Evolutionary conservation across 169 alveolate species (phyloP).

Genomic region (Cryptosporidium viatorum): DNA sequence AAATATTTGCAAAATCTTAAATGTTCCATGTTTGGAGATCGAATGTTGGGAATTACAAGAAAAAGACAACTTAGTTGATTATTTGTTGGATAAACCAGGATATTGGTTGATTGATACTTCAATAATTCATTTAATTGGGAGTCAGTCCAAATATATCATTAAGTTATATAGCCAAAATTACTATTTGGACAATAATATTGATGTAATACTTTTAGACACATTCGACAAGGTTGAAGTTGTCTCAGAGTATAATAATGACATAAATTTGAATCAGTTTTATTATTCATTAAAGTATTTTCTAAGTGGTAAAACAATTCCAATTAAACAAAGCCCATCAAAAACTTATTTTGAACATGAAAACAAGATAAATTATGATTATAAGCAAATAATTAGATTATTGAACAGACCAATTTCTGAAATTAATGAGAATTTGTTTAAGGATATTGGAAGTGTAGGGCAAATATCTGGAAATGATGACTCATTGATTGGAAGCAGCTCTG

Average conservation of each 20-base stretch:
- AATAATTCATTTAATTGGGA: background rate
- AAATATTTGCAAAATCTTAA: constrained; percentile 14
- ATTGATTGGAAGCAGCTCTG: background rate
- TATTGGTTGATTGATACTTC: constrained; percentile 44
- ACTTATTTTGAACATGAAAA: background rate
- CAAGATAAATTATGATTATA: constrained; percentile 5
- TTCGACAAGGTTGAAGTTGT: background rate
- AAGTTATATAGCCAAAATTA: background rate
- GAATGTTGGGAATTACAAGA: constrained; percentile 10
- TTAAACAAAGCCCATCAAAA: background rate
- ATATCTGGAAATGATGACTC: background rate
- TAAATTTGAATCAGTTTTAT: constrained; percentile 22
- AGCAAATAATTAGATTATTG: constrained; percentile 3
- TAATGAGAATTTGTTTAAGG: background rate
- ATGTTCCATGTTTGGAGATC: background rate
- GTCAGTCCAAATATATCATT: background rate
- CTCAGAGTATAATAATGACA: constrained; percentile 15
- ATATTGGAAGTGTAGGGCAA: background rate
- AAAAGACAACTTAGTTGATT: background rate
- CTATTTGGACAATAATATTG: constrained; percentile 32
- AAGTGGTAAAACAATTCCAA: background rate
- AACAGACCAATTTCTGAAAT: constrained; percentile 52
- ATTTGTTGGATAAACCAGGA: constrained; percentile 9
- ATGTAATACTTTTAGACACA: background rate
- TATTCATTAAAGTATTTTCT: constrained; percentile 3